Evolutionary conservation across 768 basidiomycete species (phyloP).

Genomic region (Hirschioporus abietinus): DNA sequence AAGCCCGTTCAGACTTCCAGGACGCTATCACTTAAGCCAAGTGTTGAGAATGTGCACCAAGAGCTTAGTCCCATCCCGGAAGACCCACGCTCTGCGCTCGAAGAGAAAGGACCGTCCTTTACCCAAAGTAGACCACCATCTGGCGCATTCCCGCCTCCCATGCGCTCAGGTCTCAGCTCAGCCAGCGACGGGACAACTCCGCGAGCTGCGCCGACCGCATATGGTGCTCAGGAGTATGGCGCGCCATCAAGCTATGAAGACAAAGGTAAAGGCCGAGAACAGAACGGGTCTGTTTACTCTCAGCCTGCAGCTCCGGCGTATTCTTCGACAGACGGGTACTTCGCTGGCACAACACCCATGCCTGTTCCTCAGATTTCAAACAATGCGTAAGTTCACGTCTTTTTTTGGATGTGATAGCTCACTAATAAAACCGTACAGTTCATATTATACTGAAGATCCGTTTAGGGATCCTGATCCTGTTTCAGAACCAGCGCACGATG

Average conservation of each 20-base stretch:
- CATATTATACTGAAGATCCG: background rate
- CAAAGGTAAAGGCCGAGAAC: background rate
- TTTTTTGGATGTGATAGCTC: background rate
- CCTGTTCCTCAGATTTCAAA: background rate
- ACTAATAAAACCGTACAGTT: background rate
- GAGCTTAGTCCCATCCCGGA: background rate
- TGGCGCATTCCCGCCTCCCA: background rate
- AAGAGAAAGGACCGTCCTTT: background rate
- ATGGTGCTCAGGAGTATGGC: background rate
- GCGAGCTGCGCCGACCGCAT: background rate
- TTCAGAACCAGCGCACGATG: background rate
- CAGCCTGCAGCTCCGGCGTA: background rate
- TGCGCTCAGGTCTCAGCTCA: background rate
- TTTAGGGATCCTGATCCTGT: background rate
- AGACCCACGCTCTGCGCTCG: background rate
- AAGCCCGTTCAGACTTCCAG: background rate
- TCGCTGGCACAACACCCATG: background rate
- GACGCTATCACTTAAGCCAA: background rate
- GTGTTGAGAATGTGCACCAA: background rate
- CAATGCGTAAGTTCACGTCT: background rate
- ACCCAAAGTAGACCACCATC: background rate
- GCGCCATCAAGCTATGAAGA: background rate
- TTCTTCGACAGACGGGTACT: background rate
- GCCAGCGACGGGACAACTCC: background rate
- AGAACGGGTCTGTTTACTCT: background rate